Evolutionary conservation across 2,329 filamentous ascomycete species (phyloP), one percentile per base, ranked within the genome.

Genomic region (Malbranchea cinnamomea): DNA sequence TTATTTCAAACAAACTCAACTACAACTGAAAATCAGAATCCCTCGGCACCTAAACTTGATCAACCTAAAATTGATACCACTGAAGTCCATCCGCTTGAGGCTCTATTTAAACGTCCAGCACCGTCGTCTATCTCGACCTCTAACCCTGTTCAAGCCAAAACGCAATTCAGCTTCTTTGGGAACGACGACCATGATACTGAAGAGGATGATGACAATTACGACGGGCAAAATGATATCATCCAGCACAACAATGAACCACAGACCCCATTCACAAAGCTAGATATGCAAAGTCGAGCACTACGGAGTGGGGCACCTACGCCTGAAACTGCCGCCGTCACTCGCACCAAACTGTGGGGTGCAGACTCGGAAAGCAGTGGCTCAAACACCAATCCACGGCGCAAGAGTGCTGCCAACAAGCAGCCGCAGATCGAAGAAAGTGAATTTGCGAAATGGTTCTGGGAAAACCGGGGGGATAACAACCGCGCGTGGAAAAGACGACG

Each of bases 261-360:
- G 54, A 94, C 87, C 0, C 87, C 87, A 0, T 92, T 74, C 50
- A 82, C 80, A 1, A 73, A 75, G 38, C 70, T 75, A 41, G 87
- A 95, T 41, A 62, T 87, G 17, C 70, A 84, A 37, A 71, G 69
- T 29, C 49, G 62, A 19, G 53, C 53, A 25, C 49, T 80, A n/a
- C 70, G 89, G 33, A 94, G 84, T 49, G 84, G 84, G 4, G 89
- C 89, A 2, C 89, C 89, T 0, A 98, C 89, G 0, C 89, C 89
- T 0, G 89, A 98, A 48, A 95, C 89, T 0, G 83, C 83, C 2
- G 74, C 84, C 36, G 74, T 80, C 2, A 73, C 39, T 32, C 50
- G 48, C 17, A 48, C 35, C 24, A 49, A 44, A 24, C 46, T 53
- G 17, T 49, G 48, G 46, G 38, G 38, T 4, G 9, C 8, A 17